Percentiles rank a stretch among this genome's conserved stretches.
phyloP scores from a whole-genome alignment of 352 stramenopile genomes.

The Globisporangium spiculum region DNA sequence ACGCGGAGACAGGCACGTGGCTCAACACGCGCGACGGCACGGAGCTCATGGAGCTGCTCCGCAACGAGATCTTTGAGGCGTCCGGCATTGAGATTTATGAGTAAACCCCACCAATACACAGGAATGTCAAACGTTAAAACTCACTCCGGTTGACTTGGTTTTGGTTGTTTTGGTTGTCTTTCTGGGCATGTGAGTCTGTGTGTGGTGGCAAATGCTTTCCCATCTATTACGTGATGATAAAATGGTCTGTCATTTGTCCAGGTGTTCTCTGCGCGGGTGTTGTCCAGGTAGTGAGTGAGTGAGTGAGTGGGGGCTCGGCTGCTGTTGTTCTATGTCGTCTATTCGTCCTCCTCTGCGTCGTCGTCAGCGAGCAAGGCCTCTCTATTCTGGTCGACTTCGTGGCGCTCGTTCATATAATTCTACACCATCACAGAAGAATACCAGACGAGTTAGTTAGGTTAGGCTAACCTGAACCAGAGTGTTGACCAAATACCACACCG shows the following conservation, averaged over 20 bases:
- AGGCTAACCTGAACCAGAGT: background rate
- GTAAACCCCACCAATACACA: conserved; percentile 24
- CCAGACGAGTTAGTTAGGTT: background rate
- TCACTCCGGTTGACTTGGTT: background rate
- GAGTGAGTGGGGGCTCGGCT: background rate
- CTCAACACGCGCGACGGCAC: conserved; percentile 77
- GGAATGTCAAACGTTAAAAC: conserved; percentile 1
- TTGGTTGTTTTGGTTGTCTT: background rate
- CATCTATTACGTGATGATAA: conserved; percentile 8
- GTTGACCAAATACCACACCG: conserved; percentile 7
- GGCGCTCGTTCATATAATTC: conserved; percentile 75
- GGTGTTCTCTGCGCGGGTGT: background rate
- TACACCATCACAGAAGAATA: conserved; percentile 18
- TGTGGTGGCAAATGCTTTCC: background rate
- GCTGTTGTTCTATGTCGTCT: conserved; percentile 10
- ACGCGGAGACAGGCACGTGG: conserved; percentile 65
- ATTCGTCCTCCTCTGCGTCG: conserved; percentile 33
- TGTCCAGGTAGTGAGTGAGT: background rate
- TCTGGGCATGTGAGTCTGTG: background rate
- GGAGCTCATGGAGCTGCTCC: conserved; percentile 71
- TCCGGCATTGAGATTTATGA: conserved; percentile 82
- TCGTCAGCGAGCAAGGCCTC: conserved; percentile 31
- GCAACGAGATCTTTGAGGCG: conserved; percentile 71
- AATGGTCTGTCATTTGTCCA: background rate
- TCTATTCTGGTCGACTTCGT: conserved; percentile 67